A percentile compares a stretch with the other conserved stretches of the same genome.
Conservation (phyloP, 495 filamentous ascomycete genomes). For the Pyrenula aspistea region DNA sequence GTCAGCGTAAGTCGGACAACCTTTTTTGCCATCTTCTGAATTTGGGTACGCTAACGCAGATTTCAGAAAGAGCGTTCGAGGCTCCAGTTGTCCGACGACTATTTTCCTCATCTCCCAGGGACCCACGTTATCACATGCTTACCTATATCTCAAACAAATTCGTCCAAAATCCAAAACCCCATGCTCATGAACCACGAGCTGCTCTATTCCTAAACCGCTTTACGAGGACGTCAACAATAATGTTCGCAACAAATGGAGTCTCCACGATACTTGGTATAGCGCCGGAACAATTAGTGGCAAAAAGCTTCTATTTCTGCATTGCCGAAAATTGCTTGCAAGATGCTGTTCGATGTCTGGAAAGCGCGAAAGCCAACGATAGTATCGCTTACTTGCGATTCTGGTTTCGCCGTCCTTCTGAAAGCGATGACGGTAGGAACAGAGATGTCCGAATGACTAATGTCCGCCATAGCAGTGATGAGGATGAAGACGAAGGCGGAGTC, state of each 20-base stretch:
- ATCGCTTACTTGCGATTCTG: conserved; percentile 90
- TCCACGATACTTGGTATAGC: conserved; percentile 58
- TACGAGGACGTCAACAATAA: conserved; percentile 67
- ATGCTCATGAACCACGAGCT: conserved; percentile 64
- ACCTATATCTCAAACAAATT: conserved; percentile 78
- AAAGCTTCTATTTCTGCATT: conserved; percentile 74
- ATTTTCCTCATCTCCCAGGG: conserved; percentile 70
- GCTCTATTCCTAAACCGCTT: conserved; percentile 83
- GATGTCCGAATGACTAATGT: conserved; percentile 22
- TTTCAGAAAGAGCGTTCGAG: conserved; percentile 60
- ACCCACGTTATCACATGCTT: conserved; percentile 86
- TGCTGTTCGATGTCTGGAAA: conserved; percentile 66
- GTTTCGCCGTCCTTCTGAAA: conserved; percentile 54
- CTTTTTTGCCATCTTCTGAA: not conserved
- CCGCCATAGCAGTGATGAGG: conserved; percentile 18
- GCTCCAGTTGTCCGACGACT: conserved; percentile 67
- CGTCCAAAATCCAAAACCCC: conserved; percentile 45
- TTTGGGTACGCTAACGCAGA: not conserved
- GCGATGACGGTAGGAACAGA: conserved; percentile 25
- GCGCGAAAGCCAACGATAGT: conserved; percentile 84
- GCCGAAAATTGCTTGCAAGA: conserved; percentile 62
- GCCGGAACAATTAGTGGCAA: conserved; percentile 51
- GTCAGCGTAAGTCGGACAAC: conserved; percentile 54
- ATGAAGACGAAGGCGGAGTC: conserved; percentile 21
- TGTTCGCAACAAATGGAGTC: conserved; percentile 75